Evolutionary conservation across 805 yeast genomes (phyloP), one percentile per base, ranked within the genome.

Genomic region (Hyphopichia homilentoma): DNA sequence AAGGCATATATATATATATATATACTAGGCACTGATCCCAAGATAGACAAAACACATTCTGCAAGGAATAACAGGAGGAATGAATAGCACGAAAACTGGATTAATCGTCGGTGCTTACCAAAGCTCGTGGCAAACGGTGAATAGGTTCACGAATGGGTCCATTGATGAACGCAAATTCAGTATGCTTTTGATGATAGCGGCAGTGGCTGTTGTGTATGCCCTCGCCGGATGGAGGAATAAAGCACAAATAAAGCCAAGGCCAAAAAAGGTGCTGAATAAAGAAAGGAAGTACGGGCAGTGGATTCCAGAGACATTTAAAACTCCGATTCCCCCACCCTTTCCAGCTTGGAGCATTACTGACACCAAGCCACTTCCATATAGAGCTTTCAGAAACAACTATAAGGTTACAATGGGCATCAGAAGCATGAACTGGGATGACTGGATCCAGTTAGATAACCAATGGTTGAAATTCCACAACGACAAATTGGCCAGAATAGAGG

Each of bases 371-470:
- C 47, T 75, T 22, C 79, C 83, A n/a, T 78, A 78, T 46, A 60
- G 84, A 29, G 84, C 86, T 0, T 81, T 80, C 58, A 77, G 70
- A 48, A 81, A 77, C 52, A 76, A 73, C 38, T 80, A 80, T 48
- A 70, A 61, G 43, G 69, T 80, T 30, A 80, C 81, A 16, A 80
- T 80, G 87, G 87, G 86, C 5, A 79, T 79, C 26, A 59, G 86
- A 41, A 61, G 60, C 36, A 72, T 79, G 81, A 74, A 77, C 30
- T 73, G 72, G 68, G 59, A 73, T 33, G 63, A 62, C 30, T 80
- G 87, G 87, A 73, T 80, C 39, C 81, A 80, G 48, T 61, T 81
- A 36, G 86, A 80, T 51, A 77, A 75, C 38, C 79, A 80, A 54
- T 81, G 83, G 82, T 42, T 45, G 33, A 69, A 69, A 38, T 79